Evolutionary conservation across 495 filamentous ascomycete genomes (phyloP).

Genomic region (Aspergillus sclerotioniger): DNA sequence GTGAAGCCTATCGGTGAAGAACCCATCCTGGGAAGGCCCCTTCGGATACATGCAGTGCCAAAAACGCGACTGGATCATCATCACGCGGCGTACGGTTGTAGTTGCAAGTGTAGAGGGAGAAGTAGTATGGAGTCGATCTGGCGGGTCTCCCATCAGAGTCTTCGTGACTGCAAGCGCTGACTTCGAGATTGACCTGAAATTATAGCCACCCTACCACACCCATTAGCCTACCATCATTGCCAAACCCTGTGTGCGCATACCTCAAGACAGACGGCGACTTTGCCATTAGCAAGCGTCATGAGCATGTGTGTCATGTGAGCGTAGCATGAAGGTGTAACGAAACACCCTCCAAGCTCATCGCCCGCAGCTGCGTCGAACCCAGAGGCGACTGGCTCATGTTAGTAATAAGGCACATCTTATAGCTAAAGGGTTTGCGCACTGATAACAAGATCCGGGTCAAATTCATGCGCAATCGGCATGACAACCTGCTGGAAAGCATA

Average conservation of each 20-base stretch:
- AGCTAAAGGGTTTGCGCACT: constrained; percentile 34
- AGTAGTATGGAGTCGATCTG: constrained; percentile 61
- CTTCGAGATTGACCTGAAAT: constrained; percentile 84
- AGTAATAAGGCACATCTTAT: neutral
- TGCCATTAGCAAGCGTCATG: constrained; percentile 90
- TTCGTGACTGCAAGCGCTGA: constrained; percentile 89
- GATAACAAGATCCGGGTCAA: constrained; percentile 91
- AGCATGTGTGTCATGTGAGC: constrained; percentile 99
- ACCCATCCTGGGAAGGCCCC: constrained; percentile 24
- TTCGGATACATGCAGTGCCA: constrained; percentile 62
- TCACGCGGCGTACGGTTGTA: constrained; percentile 51
- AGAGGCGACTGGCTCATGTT: constrained; percentile 65
- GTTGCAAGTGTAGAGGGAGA: constrained; percentile 45
- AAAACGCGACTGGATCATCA: constrained; percentile 53
- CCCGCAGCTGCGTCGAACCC: constrained; percentile 95
- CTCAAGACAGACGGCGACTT: constrained; percentile 87
- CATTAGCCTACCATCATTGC: neutral
- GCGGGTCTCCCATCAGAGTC: constrained; percentile 93
- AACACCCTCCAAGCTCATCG: constrained; percentile 88
- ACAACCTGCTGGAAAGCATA: constrained; percentile 93
- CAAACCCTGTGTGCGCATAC: constrained; percentile 24
- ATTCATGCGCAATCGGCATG: constrained; percentile 95
- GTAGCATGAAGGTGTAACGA: constrained; percentile 86
- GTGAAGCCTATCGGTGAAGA: constrained; percentile 53
- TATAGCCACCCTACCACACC: constrained; percentile 76